Evolutionary conservation across 2,329 filamentous ascomycete species (phyloP).

Genomic region (Aspergillus aculeatinus): DNA sequence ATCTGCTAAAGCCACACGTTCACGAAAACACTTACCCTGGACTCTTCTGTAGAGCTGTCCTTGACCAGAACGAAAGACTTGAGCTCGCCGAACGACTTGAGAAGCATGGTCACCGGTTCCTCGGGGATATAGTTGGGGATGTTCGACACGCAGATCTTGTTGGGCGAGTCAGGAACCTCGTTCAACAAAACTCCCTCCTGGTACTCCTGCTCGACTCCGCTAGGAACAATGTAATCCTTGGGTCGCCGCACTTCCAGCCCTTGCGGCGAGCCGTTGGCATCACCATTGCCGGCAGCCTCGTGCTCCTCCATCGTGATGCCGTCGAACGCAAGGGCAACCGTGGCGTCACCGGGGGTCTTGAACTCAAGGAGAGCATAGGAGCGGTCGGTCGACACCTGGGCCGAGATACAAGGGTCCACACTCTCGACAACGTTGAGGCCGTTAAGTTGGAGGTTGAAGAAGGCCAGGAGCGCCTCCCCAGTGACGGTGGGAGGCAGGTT

Average conservation of each 20-base stretch:
- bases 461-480: constrained; percentile 73
- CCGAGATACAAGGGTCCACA: constrained; percentile 79
- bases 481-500: constrained; percentile 73
- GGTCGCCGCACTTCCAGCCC: constrained; percentile 76
- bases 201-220: constrained; percentile 69
- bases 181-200: constrained; percentile 75
- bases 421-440: constrained; percentile 88
- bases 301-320: constrained; percentile 83
- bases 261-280: constrained; percentile 54
- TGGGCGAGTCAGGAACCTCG: constrained; percentile 83
- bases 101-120: constrained; percentile 85
- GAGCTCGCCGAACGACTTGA: constrained; percentile 87
- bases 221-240: constrained; percentile 95
- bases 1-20: neutral
- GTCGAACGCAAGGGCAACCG: constrained; percentile 84
- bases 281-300: constrained; percentile 46
- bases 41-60: constrained; percentile 80
- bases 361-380: constrained; percentile 89
- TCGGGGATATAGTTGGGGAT: constrained; percentile 85
- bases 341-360: constrained; percentile 81
- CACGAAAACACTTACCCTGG: constrained; percentile 62
- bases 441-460: constrained; percentile 96
- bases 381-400: constrained; percentile 75
- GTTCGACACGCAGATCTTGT: constrained; percentile 92
- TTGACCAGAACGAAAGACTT: constrained; percentile 91